Evolutionary conservation across 1,139 yeast genomes (phyloP).

Genomic region (Yamadazyma aaseri): DNA sequence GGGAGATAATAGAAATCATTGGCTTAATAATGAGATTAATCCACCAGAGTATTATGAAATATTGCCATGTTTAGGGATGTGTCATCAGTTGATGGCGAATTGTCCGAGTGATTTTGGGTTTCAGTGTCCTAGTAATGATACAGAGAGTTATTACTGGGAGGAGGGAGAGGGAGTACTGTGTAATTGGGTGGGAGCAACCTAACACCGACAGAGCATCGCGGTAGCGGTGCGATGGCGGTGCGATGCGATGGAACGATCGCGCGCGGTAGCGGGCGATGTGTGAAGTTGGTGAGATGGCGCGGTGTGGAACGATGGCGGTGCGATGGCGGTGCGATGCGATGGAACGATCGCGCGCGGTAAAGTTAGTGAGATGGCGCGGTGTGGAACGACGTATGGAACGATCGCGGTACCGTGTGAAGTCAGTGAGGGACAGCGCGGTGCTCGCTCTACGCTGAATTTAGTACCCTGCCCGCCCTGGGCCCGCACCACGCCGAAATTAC

Average conservation of each 20-base stretch:
- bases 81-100: slow-evolving; percentile 74
- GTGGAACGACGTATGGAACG: no score
- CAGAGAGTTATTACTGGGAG: slow-evolving; percentile 50
- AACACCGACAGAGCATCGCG: slow-evolving; percentile 7
- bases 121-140: slow-evolving; percentile 58
- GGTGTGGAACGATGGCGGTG: neutral
- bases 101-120: slow-evolving; percentile 82
- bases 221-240: no score
- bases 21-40: slow-evolving; percentile 51
- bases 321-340: no score
- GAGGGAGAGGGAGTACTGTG: slow-evolving; percentile 34
- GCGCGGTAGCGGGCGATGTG: no score
- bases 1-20: slow-evolving; percentile 60
- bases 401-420: no score
- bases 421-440: no score
- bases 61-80: slow-evolving; percentile 80
- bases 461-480: neutral
- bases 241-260: no score
- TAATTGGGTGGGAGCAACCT: slow-evolving; percentile 43
- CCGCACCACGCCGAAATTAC: no score
- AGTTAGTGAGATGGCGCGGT: no score
- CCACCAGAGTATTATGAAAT: slow-evolving; percentile 78
- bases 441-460: no score
- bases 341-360: no score
- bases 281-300: no score